phyloP scores from a whole-genome alignment of 1,284 basidiomycete genomes.

The Agroathelia rolfsii region DNA sequence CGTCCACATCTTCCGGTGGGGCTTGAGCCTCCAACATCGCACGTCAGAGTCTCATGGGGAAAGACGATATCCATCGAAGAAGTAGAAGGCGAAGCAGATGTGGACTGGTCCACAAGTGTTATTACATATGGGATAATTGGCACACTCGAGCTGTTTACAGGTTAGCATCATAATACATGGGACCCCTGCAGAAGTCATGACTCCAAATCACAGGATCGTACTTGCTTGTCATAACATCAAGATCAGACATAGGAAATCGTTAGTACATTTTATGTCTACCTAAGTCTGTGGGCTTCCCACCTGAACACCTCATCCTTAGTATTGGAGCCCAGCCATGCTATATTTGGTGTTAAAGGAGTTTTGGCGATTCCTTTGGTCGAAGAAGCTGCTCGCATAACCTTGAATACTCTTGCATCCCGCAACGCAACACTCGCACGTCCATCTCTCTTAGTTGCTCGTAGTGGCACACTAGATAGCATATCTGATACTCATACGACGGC shows the following conservation, averaged over 20 bases:
- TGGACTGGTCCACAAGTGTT: slow-evolving; percentile 44
- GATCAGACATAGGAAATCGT: slow-evolving; percentile 52
- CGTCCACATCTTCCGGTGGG: slow-evolving; percentile 38
- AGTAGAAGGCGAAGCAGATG: slow-evolving; percentile 24
- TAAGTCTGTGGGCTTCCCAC: slow-evolving; percentile 10
- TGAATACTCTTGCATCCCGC: slow-evolving; percentile 41
- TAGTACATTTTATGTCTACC: slow-evolving; percentile 22
- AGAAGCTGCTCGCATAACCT: slow-evolving; percentile 40
- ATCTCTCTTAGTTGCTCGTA: slow-evolving; percentile 33
- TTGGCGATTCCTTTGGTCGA: slow-evolving; percentile 56
- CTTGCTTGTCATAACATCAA: slow-evolving; percentile 56
- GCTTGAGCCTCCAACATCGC: slow-evolving; percentile 25
- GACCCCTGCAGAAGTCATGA: too few relatives aligned
- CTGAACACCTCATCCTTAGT: slow-evolving; percentile 31
- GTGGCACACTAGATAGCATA: slow-evolving; percentile 18
- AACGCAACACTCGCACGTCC: slow-evolving; percentile 33
- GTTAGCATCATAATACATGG: slow-evolving; percentile 27
- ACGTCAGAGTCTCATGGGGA: slow-evolving; percentile 54
- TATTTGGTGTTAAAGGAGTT: slow-evolving; percentile 59
- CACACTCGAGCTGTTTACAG: slow-evolving; percentile 55
- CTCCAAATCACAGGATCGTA: slow-evolving; percentile 44
- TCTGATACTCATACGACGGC: slow-evolving; percentile 6
- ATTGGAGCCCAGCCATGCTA: slow-evolving; percentile 44
- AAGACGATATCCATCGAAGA: slow-evolving; percentile 49
- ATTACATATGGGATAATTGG: slow-evolving; percentile 68